Percentiles rank a stretch among this genome's conserved stretches.
phyloP scores from a whole-genome alignment of 257 asterid species.

The Salvia splendens region DNA sequence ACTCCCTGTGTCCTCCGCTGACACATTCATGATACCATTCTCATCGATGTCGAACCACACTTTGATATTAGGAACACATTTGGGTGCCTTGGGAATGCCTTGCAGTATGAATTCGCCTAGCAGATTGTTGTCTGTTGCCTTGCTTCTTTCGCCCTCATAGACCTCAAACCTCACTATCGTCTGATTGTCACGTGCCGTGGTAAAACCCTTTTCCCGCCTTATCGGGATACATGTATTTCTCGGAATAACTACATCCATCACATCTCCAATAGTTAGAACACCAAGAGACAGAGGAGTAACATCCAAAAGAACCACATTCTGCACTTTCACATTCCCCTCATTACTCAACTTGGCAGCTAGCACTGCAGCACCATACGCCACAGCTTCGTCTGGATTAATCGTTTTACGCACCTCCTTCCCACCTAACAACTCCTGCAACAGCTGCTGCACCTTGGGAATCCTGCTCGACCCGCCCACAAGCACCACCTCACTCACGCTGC shows the following conservation, averaged over 20 bases:
- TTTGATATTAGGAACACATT: neutral
- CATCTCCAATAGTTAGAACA: neutral
- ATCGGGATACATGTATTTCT: neutral
- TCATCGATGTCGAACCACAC: neutral
- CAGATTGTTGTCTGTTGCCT: neutral
- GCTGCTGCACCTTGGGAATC: no score
- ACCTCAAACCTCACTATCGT: neutral
- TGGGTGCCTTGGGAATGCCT: neutral
- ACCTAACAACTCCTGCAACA: no score
- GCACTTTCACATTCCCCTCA: neutral
- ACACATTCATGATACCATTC: constrained; percentile 5
- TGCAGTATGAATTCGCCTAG: neutral
- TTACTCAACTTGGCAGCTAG: neutral
- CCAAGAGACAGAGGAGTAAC: neutral
- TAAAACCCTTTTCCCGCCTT: neutral
- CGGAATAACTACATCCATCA: neutral
- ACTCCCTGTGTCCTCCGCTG: neutral
- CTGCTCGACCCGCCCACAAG: no score
- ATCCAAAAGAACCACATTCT: no score
- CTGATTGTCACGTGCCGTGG: neutral
- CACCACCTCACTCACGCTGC: neutral
- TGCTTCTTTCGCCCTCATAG: neutral
- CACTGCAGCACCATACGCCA: no score
- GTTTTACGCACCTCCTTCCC: neutral
- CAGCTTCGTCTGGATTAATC: neutral